Evolutionary conservation across 169 alveolate species (phyloP), one percentile per base, ranked within the genome.

Genomic region (Hammondia hammondi): DNA sequence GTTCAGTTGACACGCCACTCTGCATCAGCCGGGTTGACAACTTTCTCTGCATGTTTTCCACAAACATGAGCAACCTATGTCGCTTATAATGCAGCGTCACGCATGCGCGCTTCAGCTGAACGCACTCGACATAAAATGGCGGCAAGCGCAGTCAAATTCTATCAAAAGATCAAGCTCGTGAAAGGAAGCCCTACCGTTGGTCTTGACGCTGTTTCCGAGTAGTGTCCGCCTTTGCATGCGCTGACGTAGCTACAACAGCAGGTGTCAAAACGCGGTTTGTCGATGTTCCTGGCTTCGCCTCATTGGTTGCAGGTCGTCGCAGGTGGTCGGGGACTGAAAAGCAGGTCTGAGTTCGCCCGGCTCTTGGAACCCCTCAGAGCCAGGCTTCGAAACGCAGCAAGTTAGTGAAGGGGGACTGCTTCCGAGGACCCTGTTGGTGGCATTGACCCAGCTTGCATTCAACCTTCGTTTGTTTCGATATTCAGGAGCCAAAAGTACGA

Each of bases 271-370:
- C 14, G 32, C 17, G 85, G 5, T n/a, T 17, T n/a, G 43, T 46
- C 85, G 24, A 32, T 9, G 52, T 32, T n/a, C 7, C 19, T 4
- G 0, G 4, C 21, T 5, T 9, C 81, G 14, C 37, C 81, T 73
- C 85, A 37, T 73, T 73, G 24, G 48, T 17, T 37, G 52, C 67
- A 82, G 95, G 96, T 96, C 85, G 97, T 97, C 35, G 85, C 96
- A 29, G 98, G 98, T 46, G 98, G 98, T 32, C 96, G 98, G 84
- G 98, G 97, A n/a, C 84, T 97, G 92, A 95, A 96, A 77, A 95
- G 92, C 84, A 92, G 95, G 56, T 98, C 97, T 57, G 96, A 96
- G 70, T 97, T 97, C 94, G 48, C 85, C 52, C 37, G 91, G 37
- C 93, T 97, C 29, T 95, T 97, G 73, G 97, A 97, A 67, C 97